Conservation (phyloP, 129 eudicot genomes). For the Lactuca saligna region DNA sequence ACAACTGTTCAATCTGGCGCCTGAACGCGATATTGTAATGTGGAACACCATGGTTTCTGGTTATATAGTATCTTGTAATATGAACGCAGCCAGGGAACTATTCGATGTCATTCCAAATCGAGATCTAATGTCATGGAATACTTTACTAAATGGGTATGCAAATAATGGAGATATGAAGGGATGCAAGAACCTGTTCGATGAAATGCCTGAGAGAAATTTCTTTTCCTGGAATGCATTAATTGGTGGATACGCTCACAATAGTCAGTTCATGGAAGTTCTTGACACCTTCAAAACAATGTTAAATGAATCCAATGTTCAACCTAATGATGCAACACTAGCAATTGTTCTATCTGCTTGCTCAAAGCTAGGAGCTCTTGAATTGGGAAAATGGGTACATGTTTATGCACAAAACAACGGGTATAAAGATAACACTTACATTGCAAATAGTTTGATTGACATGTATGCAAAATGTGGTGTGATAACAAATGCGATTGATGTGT, state of each 20-base stretch:
- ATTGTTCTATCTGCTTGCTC: slow-evolving; percentile 68
- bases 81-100: slow-evolving; percentile 54
- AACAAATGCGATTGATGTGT: slow-evolving; percentile 51
- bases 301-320: slow-evolving; percentile 53
- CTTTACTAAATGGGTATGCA: slow-evolving; percentile 66
- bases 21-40: slow-evolving; percentile 68
- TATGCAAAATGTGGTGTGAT: slow-evolving; percentile 82
- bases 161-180: slow-evolving; percentile 63
- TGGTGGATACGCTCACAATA: slow-evolving; percentile 57
- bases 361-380: slow-evolving; percentile 74
- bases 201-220: slow-evolving; percentile 62
- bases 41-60: slow-evolving; percentile 81
- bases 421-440: slow-evolving; percentile 46
- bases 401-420: slow-evolving; percentile 55
- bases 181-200: slow-evolving; percentile 51
- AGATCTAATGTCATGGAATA: slow-evolving; percentile 78
- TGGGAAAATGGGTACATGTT: slow-evolving; percentile 70
- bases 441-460: slow-evolving; percentile 70
- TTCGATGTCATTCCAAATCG: slow-evolving; percentile 59
- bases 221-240: slow-evolving; percentile 84
- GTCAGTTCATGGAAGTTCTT: slow-evolving; percentile 48
- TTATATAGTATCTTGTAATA: slow-evolving; percentile 49
- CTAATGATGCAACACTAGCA: slow-evolving; percentile 72
- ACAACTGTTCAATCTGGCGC: slow-evolving; percentile 57
- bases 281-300: slow-evolving; percentile 58